Evolutionary conservation across 139 green algal species (phyloP).

Genomic region (Raphidocelis subcapitata): DNA sequence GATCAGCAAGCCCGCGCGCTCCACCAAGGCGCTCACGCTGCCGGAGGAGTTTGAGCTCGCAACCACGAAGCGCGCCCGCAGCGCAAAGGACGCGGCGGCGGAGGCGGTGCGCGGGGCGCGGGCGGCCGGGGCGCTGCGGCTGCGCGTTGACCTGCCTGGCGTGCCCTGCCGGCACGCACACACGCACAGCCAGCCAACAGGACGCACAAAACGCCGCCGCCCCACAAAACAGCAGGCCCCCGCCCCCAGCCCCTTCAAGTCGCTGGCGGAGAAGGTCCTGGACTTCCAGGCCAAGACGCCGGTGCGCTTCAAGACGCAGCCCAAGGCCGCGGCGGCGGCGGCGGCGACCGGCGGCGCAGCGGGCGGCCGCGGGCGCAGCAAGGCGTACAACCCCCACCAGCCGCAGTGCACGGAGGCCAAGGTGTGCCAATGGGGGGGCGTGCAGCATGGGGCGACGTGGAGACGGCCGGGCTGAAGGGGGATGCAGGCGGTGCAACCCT

Average conservation of each 20-base stretch:
- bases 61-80: constrained; percentile 16
- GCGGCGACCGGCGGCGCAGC: too few relatives aligned
- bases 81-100: neutral
- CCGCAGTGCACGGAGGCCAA: constrained; percentile 24
- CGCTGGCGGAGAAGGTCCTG: constrained; percentile 33
- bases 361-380: too few relatives aligned
- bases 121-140: constrained; percentile 2
- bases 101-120: neutral
- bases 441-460: too few relatives aligned
- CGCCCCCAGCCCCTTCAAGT: constrained; percentile 36
- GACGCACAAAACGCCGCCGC: too few relatives aligned
- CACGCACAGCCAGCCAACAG: too few relatives aligned
- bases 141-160: neutral
- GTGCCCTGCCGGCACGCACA: too few relatives aligned
- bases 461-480: too few relatives aligned
- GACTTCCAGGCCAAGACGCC: constrained; percentile 50
- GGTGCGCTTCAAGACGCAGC: constrained; percentile 32
- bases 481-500: neutral
- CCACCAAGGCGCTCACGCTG: constrained; percentile 46
- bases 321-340: too few relatives aligned
- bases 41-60: constrained; percentile 59
- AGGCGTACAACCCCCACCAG: too few relatives aligned
- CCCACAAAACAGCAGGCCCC: too few relatives aligned
- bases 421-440: constrained; percentile 16
- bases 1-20: constrained; percentile 20